phyloP scores from a whole-genome alignment of 2,329 filamentous ascomycete genomes.

The Verticillium albo-atrum region DNA sequence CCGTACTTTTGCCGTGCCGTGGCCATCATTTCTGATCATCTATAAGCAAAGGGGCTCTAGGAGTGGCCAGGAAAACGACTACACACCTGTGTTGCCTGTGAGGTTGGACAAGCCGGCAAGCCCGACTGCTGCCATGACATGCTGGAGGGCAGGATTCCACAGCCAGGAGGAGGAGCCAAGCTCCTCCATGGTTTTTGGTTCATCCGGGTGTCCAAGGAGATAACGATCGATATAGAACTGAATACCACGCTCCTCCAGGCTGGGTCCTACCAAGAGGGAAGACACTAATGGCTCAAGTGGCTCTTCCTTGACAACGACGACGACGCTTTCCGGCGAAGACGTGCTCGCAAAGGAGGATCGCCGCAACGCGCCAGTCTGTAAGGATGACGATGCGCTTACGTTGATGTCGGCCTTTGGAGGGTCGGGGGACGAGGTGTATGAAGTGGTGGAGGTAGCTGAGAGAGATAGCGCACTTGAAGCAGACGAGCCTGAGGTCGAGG shows the following conservation, averaged over 20 bases:
- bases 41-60: neutral
- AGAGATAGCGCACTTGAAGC: neutral
- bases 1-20: conserved; percentile 50
- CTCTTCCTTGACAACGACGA: conserved; percentile 2
- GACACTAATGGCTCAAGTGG: conserved; percentile 13
- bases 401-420: neutral
- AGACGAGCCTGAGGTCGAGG: neutral
- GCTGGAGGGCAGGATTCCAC: conserved; percentile 33
- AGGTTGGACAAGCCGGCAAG: conserved; percentile 54
- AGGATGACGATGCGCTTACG: neutral
- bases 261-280: conserved; percentile 32
- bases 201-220: conserved; percentile 46
- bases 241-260: conserved; percentile 40
- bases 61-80: neutral
- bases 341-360: neutral
- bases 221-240: conserved; percentile 49
- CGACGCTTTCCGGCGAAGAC: neutral
- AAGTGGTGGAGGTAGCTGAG: neutral
- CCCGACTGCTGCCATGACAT: conserved; percentile 53
- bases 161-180: conserved; percentile 31
- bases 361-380: neutral
- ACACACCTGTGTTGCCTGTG: conserved; percentile 29
- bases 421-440: neutral
- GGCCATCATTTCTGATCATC: conserved; percentile 30
- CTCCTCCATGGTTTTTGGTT: conserved; percentile 33